These are phyloP conservation scores for Pseudocercospora pini-densiflorae DNA, from an alignment of 2,329 filamentous ascomycete species.

Conservation along the genomic window DNA sequence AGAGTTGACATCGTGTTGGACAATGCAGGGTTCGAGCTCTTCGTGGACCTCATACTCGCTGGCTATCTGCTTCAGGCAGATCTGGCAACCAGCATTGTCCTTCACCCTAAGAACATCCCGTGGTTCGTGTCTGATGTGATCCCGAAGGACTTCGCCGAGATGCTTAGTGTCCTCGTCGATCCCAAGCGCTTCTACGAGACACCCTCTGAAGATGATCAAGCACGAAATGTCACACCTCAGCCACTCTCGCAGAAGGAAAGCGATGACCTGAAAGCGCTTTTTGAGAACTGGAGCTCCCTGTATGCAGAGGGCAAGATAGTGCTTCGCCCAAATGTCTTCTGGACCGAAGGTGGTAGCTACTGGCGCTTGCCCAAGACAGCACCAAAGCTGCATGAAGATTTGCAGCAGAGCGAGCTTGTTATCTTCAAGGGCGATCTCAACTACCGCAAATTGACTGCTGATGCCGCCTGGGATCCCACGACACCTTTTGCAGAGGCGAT, in stretches of 20 bases:
- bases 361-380: slow-evolving; percentile 80
- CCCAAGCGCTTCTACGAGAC: slow-evolving; percentile 80
- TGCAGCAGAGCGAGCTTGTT: slow-evolving; percentile 82
- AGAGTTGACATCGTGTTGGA: slow-evolving; percentile 94
- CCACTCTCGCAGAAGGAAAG: slow-evolving; percentile 71
- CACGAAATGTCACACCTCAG: slow-evolving; percentile 59
- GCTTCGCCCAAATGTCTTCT: slow-evolving; percentile 84
- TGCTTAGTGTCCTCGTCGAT: slow-evolving; percentile 78
- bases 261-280: slow-evolving; percentile 73
- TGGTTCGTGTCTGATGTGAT: slow-evolving; percentile 99
- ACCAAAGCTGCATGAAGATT: slow-evolving; percentile 71
- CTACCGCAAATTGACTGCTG: slow-evolving; percentile 88
- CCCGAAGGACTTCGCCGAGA: slow-evolving; percentile 80
- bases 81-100: slow-evolving; percentile 82
- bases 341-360: slow-evolving; percentile 86
- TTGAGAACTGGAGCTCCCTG: slow-evolving; percentile 77
- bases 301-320: slow-evolving; percentile 84
- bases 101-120: slow-evolving; percentile 93
- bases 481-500: slow-evolving; percentile 85
- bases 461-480: slow-evolving; percentile 86
- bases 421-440: slow-evolving; percentile 98
- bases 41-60: slow-evolving; percentile 89
- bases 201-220: slow-evolving; percentile 68
- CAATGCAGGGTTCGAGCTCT: slow-evolving; percentile 96
- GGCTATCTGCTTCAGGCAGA: slow-evolving; percentile 85